Percentiles rank a stretch among this genome's conserved stretches.
Evolutionary conservation across 176 grass and related monocot species (phyloP).

Genomic region (Saccharum spontaneum): DNA sequence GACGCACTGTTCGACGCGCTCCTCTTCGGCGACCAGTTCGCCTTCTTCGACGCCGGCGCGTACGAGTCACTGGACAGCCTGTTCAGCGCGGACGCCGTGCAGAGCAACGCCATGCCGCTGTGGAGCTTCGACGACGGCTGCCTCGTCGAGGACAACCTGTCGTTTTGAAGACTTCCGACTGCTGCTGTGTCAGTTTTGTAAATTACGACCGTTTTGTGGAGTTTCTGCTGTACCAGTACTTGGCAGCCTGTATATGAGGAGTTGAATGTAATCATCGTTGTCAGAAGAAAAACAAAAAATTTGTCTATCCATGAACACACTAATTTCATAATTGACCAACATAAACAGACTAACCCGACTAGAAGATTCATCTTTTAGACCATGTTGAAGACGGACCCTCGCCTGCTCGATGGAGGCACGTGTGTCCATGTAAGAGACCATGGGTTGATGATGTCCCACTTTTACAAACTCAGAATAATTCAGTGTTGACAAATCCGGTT

Average conservation of each 20-base stretch:
- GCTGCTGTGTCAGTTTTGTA: slow-evolving; percentile 1
- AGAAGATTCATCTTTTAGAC: too few relatives aligned
- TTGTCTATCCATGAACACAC: not conserved
- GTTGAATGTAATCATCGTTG: not conserved
- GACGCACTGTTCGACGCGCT: slow-evolving; percentile 41
- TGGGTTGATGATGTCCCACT: too few relatives aligned
- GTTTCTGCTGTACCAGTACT: not conserved
- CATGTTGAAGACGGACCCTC: too few relatives aligned
- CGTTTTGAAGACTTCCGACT: slow-evolving; percentile 3
- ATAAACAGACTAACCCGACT: too few relatives aligned
- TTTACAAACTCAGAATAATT: too few relatives aligned
- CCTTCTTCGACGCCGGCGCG: slow-evolving; percentile 44
- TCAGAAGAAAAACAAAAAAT: not conserved
- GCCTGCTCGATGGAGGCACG: too few relatives aligned
- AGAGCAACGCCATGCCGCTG: slow-evolving; percentile 39
- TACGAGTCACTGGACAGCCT: slow-evolving; percentile 55
- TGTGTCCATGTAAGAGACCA: too few relatives aligned
- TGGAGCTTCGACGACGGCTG: slow-evolving; percentile 92
- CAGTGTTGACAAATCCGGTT: too few relatives aligned
- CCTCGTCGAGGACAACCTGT: slow-evolving; percentile 61
- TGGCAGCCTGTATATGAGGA: not conserved
- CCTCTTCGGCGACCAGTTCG: slow-evolving; percentile 41
- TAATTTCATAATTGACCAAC: too few relatives aligned
- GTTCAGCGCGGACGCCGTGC: slow-evolving; percentile 54
- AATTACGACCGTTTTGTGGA: not conserved